These are phyloP conservation scores for Xylaria polymorpha DNA, from an alignment of 2,329 filamentous ascomycete species.

Conservation along the genomic window DNA sequence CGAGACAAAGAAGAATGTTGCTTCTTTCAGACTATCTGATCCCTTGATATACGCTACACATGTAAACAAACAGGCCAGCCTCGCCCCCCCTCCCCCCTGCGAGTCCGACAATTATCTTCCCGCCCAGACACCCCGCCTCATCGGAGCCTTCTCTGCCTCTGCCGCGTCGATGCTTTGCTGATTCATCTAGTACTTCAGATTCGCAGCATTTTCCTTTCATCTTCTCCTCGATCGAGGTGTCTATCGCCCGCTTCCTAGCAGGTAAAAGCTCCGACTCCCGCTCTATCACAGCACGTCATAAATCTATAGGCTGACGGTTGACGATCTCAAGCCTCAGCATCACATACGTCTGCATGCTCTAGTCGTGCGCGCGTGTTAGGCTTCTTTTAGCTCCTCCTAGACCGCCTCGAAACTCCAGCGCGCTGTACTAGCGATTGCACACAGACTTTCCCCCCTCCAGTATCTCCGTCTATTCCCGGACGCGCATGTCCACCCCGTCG, in stretches of 20 bases:
- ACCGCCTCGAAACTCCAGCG: slow-evolving; percentile 4
- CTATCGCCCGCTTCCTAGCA: slow-evolving; percentile 1
- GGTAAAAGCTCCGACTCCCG: slow-evolving; percentile 2
- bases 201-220: neutral
- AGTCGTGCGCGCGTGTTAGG: neutral
- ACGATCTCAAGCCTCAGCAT: slow-evolving; percentile 5
- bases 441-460: slow-evolving; percentile 1
- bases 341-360: slow-evolving; percentile 8
- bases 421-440: neutral
- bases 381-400: neutral
- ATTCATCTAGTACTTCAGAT: slow-evolving; percentile 1
- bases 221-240: slow-evolving; percentile 9
- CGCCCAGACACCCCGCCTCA: neutral
- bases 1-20: neutral
- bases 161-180: slow-evolving; percentile 6
- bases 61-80: too few relatives aligned
- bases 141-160: slow-evolving; percentile 1
- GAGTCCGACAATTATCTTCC: slow-evolving; percentile 10
- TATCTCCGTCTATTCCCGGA: neutral
- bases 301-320: neutral
- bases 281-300: neutral
- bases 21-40: too few relatives aligned
- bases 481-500: neutral
- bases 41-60: too few relatives aligned
- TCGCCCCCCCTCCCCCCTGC: neutral